A percentile compares a stretch with the other conserved stretches of the same genome.
Evolutionary conservation across 495 filamentous ascomycete genomes (phyloP).

Genomic region (Trichocladium antarcticum): DNA sequence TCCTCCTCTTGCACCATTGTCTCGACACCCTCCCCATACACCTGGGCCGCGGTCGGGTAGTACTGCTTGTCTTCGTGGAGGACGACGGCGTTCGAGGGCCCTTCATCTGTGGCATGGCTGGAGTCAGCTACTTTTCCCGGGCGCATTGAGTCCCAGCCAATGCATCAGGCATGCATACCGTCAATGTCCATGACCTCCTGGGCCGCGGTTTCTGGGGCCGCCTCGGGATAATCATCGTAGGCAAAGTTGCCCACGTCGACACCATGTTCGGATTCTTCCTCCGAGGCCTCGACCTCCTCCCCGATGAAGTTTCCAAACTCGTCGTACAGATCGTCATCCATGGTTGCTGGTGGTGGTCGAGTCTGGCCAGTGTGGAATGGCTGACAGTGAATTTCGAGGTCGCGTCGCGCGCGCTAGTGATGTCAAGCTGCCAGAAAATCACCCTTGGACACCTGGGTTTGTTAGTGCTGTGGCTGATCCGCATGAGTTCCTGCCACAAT

Average conservation of each 20-base stretch:
- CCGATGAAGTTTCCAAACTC: conserved; percentile 43
- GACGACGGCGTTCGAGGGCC: conserved; percentile 92
- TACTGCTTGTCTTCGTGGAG: conserved; percentile 99
- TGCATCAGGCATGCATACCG: conserved; percentile 36
- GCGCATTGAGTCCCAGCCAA: background rate
- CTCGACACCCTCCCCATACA: conserved; percentile 90
- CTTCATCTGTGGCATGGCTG: conserved; percentile 45
- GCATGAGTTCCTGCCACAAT: no score
- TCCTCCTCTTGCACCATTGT: conserved; percentile 96
- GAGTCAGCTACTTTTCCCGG: conserved; percentile 8
- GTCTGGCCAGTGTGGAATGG: background rate
- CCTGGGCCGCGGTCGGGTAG: conserved; percentile 89
- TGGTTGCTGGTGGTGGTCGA: conserved; percentile 11
- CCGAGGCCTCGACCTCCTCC: conserved; percentile 72
- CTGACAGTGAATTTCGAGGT: background rate
- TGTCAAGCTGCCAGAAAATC: conserved; percentile 16
- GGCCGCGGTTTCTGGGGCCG: conserved; percentile 48
- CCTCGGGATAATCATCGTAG: conserved; percentile 62
- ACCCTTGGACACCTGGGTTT: no score
- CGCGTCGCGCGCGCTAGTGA: conserved; percentile 11
- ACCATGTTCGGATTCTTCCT: conserved; percentile 69
- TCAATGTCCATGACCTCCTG: conserved; percentile 94
- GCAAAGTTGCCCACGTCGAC: conserved; percentile 66
- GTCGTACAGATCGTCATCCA: conserved; percentile 32
- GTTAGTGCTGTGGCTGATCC: background rate